A percentile compares a stretch with the other conserved stretches of the same genome.
phyloP scores from a whole-genome alignment of 2,329 filamentous ascomycete species.

The Escovopsis sp. region DNA sequence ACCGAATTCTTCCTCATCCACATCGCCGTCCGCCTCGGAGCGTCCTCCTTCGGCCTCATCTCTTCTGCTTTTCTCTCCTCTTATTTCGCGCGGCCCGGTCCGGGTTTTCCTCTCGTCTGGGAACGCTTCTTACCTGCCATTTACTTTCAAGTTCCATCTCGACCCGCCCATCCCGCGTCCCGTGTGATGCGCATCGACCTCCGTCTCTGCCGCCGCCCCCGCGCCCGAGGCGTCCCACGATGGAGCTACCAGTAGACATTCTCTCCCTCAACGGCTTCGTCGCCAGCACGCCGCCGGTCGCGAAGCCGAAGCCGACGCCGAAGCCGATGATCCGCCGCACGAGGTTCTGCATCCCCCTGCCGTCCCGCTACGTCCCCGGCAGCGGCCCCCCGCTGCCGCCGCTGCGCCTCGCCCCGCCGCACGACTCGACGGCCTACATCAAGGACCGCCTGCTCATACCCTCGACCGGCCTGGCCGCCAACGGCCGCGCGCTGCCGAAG shows the following conservation, averaged over 20 bases:
- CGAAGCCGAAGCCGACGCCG: background rate
- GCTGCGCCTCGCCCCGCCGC: constrained; percentile 31
- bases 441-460: constrained; percentile 36
- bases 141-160: no score
- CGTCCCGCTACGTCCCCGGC: constrained; percentile 26
- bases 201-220: background rate
- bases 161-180: no score
- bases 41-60: no score
- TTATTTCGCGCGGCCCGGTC: no score
- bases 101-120: no score
- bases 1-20: no score
- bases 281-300: background rate
- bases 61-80: no score
- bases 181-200: no score
- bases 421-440: constrained; percentile 43
- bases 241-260: background rate
- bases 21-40: no score
- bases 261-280: background rate
- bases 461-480: constrained; percentile 15
- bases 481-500: constrained; percentile 24
- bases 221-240: background rate
- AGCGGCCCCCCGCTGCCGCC: constrained; percentile 33
- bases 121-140: no score
- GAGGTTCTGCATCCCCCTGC: constrained; percentile 3
- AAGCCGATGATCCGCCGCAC: background rate